Percentiles rank a stretch among this genome's conserved stretches.
Conservation (phyloP, 176 grass and related monocot genomes). For the Hyparrhenia diplandra region DNA sequence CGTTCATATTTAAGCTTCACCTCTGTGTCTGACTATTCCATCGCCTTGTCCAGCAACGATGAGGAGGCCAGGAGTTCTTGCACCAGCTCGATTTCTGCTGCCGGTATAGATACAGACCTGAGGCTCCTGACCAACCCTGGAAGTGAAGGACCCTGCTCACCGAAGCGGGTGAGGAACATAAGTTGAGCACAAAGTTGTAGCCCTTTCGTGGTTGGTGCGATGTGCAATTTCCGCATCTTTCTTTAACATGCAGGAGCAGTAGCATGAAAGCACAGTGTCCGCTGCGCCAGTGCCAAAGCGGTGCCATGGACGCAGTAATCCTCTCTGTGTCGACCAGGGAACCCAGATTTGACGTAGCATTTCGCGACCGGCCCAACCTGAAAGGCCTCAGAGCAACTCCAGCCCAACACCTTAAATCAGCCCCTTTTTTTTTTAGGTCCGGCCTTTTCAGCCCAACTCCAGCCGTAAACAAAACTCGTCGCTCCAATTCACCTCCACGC, state of each 20-base stretch:
- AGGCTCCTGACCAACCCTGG: slow-evolving; percentile 46
- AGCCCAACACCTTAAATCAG: too few species aligned
- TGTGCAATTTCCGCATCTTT: slow-evolving; percentile 45
- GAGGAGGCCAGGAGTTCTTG: slow-evolving; percentile 54
- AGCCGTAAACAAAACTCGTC: too few species aligned
- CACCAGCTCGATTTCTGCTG: slow-evolving; percentile 58
- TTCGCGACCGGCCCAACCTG: slow-evolving; percentile 61
- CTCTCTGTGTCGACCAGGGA: slow-evolving; percentile 56
- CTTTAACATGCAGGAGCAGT: slow-evolving; percentile 56
- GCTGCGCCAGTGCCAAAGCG: slow-evolving; percentile 44
- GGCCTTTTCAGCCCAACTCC: too few species aligned
- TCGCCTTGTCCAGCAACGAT: slow-evolving; percentile 42
- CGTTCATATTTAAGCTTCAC: slow-evolving; percentile 87
- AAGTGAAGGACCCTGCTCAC: too few species aligned
- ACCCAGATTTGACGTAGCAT: slow-evolving; percentile 62
- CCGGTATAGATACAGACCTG: slow-evolving; percentile 20
- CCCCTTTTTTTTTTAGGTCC: too few species aligned
- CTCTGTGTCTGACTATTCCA: too few species aligned
- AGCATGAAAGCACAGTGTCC: slow-evolving; percentile 81
- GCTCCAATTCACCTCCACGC: too few species aligned
- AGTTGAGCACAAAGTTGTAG: slow-evolving; percentile 61
- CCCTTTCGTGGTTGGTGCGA: too few species aligned
- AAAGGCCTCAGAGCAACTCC: slow-evolving; percentile 54
- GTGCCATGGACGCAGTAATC: slow-evolving; percentile 61
- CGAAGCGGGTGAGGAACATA: slow-evolving; percentile 45